phyloP scores from a whole-genome alignment of 345 rosid species.

The Pelargonium nanum region DNA sequence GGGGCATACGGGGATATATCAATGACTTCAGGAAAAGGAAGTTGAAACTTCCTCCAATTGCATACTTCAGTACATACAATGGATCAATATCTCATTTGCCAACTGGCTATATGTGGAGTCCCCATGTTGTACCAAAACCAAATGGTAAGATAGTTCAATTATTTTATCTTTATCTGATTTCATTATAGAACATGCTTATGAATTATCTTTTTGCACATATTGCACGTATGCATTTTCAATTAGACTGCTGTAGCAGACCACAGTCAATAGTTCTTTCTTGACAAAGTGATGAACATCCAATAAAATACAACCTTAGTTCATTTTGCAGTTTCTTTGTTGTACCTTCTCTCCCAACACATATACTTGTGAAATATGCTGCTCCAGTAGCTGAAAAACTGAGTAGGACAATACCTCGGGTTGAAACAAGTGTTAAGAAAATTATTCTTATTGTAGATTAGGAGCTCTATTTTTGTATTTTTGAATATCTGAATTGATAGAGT shows the following conservation, averaged over 20 bases:
- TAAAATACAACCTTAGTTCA: not conserved
- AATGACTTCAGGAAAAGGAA: conserved; percentile 86
- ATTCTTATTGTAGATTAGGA: too few relatives aligned
- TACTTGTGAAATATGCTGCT: too few relatives aligned
- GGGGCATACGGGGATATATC: conserved; percentile 88
- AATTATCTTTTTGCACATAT: not conserved
- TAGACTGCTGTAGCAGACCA: too few relatives aligned
- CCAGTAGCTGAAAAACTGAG: too few relatives aligned
- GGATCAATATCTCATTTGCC: conserved; percentile 96
- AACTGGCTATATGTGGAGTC: conserved; percentile 98
- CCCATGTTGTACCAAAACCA: conserved; percentile 94
- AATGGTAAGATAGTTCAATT: conserved; percentile 37
- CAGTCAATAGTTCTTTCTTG: not conserved
- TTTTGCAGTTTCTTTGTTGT: not conserved
- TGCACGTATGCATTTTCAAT: not conserved
- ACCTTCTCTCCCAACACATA: too few relatives aligned
- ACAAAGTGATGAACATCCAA: not conserved
- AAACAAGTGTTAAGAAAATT: too few relatives aligned
- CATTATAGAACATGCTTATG: not conserved
- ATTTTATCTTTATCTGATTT: not conserved
- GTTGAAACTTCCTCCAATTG: conserved; percentile 79
- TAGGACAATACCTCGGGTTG: too few relatives aligned
- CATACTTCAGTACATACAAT: conserved; percentile 86
- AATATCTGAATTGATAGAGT: conserved; percentile 2
- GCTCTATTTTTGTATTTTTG: not conserved